phyloP scores from a whole-genome alignment of 257 asterid species.

The Gentiana dahurica region DNA sequence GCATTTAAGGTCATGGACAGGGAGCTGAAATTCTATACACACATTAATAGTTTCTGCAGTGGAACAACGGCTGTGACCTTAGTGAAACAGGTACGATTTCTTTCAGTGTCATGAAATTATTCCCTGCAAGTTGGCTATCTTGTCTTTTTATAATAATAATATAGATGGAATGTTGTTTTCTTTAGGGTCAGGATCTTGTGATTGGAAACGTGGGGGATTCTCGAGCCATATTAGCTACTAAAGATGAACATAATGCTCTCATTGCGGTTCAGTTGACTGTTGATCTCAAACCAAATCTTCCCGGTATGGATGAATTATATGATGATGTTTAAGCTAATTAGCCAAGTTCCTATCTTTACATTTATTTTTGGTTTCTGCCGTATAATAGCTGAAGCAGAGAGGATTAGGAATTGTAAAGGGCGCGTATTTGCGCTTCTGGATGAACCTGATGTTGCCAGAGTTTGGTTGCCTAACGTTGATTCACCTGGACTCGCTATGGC shows the following conservation, averaged over 20 bases:
- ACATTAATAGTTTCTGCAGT: constrained; percentile 84
- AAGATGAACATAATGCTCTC: constrained; percentile 51
- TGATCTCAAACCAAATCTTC: constrained; percentile 90
- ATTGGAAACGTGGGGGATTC: constrained; percentile 88
- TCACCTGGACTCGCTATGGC: constrained; percentile 97
- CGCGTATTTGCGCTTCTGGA: constrained; percentile 79
- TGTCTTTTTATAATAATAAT: neutral
- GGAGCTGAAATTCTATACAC: constrained; percentile 57
- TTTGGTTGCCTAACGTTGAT: constrained; percentile 74
- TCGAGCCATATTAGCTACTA: constrained; percentile 71
- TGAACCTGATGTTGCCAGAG: constrained; percentile 80
- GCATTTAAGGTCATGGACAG: constrained; percentile 85
- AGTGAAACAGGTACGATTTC: constrained; percentile 58
- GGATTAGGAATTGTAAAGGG: constrained; percentile 71
- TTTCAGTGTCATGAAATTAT: neutral
- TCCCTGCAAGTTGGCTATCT: constrained; percentile 9
- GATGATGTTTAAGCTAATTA: neutral
- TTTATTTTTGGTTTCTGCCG: neutral
- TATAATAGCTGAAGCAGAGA: constrained; percentile 70
- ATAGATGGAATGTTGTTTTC: constrained; percentile 2
- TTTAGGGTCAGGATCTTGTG: constrained; percentile 75
- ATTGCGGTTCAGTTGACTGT: constrained; percentile 72
- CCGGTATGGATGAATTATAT: constrained; percentile 32
- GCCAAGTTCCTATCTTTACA: neutral
- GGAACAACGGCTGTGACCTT: constrained; percentile 95